phyloP scores from a whole-genome alignment of 441 rosid genomes.

The Eruca vesicaria region DNA sequence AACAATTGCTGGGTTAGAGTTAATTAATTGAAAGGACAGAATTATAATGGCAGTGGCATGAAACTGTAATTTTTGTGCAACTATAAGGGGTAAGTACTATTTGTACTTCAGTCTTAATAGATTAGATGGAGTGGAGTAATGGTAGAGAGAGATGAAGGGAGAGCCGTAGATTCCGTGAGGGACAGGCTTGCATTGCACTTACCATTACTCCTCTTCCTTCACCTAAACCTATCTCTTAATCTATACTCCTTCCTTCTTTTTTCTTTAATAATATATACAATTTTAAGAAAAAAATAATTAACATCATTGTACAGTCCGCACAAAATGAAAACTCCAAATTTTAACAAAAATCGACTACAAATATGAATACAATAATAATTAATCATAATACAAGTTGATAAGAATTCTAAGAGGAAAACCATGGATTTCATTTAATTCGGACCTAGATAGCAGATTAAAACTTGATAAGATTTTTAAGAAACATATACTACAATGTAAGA shows the following conservation, averaged over 20 bases:
- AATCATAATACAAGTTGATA: no score
- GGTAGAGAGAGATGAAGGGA: conserved; percentile 22
- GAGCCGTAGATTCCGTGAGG: conserved; percentile 53
- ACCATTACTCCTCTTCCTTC: not conserved
- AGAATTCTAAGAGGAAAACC: not conserved
- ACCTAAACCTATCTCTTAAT: not conserved
- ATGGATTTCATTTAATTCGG: not conserved
- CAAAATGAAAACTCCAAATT: not conserved
- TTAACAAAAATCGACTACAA: not conserved
- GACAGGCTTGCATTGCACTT: conserved; percentile 21
- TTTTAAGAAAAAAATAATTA: not conserved
- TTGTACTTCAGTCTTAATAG: no score
- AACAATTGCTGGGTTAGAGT: no score
- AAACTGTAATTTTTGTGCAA: no score
- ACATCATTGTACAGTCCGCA: not conserved
- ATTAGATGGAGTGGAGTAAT: conserved; percentile 40
- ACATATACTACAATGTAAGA: not conserved
- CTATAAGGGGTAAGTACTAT: no score
- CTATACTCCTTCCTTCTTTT: not conserved
- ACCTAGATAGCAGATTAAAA: not conserved
- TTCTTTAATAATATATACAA: not conserved
- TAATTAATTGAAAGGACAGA: no score
- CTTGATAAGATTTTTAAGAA: not conserved
- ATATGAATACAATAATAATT: not conserved
- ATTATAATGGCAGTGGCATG: no score